These are phyloP conservation scores for Sphaerulina musiva DNA, from an alignment of 2,329 filamentous ascomycete species.

Conservation along the genomic window DNA sequence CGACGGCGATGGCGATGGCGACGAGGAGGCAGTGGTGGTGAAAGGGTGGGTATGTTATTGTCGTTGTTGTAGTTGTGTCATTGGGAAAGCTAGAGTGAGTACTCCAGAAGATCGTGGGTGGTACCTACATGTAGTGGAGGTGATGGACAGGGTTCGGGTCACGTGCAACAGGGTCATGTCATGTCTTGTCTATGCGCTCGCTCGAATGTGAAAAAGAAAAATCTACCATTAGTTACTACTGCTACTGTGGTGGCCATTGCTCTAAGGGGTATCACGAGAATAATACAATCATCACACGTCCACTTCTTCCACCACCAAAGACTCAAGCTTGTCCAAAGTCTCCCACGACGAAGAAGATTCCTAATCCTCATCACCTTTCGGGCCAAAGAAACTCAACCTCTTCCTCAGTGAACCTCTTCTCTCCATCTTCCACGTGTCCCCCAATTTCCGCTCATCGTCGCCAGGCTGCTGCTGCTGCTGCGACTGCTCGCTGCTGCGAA, in stretches of 20 bases:
- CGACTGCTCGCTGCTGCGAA: not conserved
- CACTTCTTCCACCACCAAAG: not conserved
- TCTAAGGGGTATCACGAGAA: not conserved
- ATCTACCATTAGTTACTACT: not conserved
- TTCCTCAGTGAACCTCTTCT: slow-evolving; percentile 53
- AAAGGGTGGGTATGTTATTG: no score
- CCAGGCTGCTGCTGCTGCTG: slow-evolving; percentile 5
- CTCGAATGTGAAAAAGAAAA: no score
- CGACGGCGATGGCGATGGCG: no score
- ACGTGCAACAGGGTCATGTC: no score
- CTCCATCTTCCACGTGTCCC: not conserved
- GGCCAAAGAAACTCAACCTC: slow-evolving; percentile 64
- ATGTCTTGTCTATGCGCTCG: no score
- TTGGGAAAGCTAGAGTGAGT: no score
- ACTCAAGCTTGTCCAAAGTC: not conserved
- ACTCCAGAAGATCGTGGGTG: no score
- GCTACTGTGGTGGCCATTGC: not conserved
- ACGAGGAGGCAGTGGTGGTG: not conserved
- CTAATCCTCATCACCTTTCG: no score
- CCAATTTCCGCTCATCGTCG: not conserved
- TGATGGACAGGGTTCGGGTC: no score
- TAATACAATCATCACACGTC: not conserved
- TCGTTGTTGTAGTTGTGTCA: no score
- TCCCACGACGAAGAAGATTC: no score
- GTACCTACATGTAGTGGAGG: no score